Conservation (phyloP, 805 yeast species). For the Komagataella kurtzmanii region DNA sequence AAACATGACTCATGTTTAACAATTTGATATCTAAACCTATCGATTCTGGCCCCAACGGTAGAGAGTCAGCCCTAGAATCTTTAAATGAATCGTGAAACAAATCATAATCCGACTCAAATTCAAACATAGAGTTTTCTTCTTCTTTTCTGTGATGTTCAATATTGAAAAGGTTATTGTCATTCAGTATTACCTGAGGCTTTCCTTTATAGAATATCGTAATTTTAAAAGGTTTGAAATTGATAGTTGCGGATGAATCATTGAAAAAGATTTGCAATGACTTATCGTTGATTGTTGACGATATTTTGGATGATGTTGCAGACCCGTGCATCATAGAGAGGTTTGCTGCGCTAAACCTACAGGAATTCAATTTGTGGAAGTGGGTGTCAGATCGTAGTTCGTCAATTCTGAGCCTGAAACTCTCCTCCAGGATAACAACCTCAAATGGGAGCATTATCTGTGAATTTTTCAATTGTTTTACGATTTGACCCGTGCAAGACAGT, state of each 20-base stretch:
- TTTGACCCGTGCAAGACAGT: slow-evolving; percentile 4
- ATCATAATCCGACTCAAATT: slow-evolving; percentile 32
- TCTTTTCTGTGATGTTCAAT: slow-evolving; percentile 64
- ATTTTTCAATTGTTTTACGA: slow-evolving; percentile 30
- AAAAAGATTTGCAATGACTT: not conserved
- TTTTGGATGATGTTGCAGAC: not conserved
- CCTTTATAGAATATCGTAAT: slow-evolving; percentile 33
- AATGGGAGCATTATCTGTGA: slow-evolving; percentile 37
- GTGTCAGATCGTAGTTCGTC: slow-evolving; percentile 31
- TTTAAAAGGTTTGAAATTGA: slow-evolving; percentile 30
- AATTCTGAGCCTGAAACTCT: slow-evolving; percentile 45
- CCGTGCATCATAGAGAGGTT: not conserved
- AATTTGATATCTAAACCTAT: slow-evolving; percentile 70
- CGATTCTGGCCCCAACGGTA: slow-evolving; percentile 84
- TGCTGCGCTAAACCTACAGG: not conserved
- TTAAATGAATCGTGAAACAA: slow-evolving; percentile 60
- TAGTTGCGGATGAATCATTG: not conserved
- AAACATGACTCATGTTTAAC: slow-evolving; percentile 46
- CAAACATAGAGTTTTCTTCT: slow-evolving; percentile 17
- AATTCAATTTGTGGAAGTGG: not conserved
- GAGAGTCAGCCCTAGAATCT: slow-evolving; percentile 49
- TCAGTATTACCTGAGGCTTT: slow-evolving; percentile 38
- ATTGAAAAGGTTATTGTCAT: slow-evolving; percentile 61
- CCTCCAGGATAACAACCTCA: slow-evolving; percentile 38
- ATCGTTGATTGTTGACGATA: not conserved